Evolutionary conservation across 164 flowering plant genomes (phyloP), one percentile per base, ranked within the genome.

Genomic region (Nymphaea thermarum): DNA sequence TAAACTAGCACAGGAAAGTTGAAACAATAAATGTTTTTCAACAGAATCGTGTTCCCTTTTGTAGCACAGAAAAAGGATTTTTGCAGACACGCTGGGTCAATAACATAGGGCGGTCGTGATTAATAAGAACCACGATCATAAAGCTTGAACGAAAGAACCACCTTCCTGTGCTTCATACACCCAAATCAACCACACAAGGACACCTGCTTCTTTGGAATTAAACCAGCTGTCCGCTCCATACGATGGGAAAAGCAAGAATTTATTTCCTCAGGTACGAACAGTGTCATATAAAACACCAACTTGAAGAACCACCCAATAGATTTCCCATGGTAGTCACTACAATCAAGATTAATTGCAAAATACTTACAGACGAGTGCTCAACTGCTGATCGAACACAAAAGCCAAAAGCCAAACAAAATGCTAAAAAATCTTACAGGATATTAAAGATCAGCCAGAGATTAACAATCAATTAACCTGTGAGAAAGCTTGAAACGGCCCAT

Each of bases 401-500:
- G 10, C 53, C 6, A 47, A 47, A 47, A 3, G 12, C 11, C 12
- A 12, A 7, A 2, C 0, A 47, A 47, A 4, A 47, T 2, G 2
- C 10, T 5, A 47, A 47, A 12, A 47, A 3, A 47, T 7, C 11
- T 12, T 47, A 6, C 55, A 47, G 5, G 12, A 12, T 6, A 47
- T 7, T 47, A 12, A 12, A 12, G 11, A 47, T 47, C 55, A 47
- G 3, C 36, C 36, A 25, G 36, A 25, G 36, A 8, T 55, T 55
- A 16, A 55, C 60, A 8, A 8, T 55, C 16, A 59, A 62, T 68
- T 8, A 15, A 87, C 97, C 93, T 87, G 89, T 91, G 97, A 57
- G 95, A 87, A 69, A 91, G 97, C 12, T 78, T 63, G 82, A 91
- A 84, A 43, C 71, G 82, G 66, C 86, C 91, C 84, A 89, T 77